Base-by-base conservation (phyloP, 2,329 filamentous ascomycete species). In the Zasmidium citrigriseum region DNA sequence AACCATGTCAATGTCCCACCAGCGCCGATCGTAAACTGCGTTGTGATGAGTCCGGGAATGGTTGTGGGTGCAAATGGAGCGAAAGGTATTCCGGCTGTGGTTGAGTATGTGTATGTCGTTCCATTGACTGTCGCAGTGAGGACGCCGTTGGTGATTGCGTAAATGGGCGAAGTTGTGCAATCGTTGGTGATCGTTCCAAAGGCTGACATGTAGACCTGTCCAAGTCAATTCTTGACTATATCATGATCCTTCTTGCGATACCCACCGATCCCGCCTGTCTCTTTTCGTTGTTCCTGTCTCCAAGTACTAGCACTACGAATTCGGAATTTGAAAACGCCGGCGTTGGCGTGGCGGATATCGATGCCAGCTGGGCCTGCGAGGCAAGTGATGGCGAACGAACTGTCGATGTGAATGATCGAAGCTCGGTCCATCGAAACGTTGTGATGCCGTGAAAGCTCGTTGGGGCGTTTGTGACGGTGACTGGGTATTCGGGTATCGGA, bases 121-220 rank as follows among this genome's bases (percentile, higher is more conserved):
- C 64, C 62, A 22, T 67, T 61, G 20, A 67, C 59, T 16, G 62
- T 69, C 2, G 68, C 67, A 10, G 65, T 69, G 4, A 72, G 60
- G 44, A 61, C 52, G n/a, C 69, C 69, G 25, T 63, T 63, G 14
- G 27, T 56, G 16, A 68, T 67, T 1, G 66, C 57, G 51, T 71
- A 71, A 22, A 70, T 62, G 2, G 68, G 68, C 10, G 63, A 63
- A 12, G 59, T 60, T 14, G 67, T 65, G 52, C 69, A 71, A 46
- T 72, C 68, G 46, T 70, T 69, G 9, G 67, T 68, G n/a, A 66
- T 60, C n/a, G 66, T 66, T 10, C 69, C 69, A 24, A 67, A 62
- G 20, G 64, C 63, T 18, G 51, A 57, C 23, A 72, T 59, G 49
- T 65, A 72, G 24, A 62, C 58, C 61, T 64, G 25, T 23, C 18